Evolutionary conservation across 169 alveolate species (phyloP), one percentile per base, ranked within the genome.

Genomic region (Eimeria falciformis): DNA sequence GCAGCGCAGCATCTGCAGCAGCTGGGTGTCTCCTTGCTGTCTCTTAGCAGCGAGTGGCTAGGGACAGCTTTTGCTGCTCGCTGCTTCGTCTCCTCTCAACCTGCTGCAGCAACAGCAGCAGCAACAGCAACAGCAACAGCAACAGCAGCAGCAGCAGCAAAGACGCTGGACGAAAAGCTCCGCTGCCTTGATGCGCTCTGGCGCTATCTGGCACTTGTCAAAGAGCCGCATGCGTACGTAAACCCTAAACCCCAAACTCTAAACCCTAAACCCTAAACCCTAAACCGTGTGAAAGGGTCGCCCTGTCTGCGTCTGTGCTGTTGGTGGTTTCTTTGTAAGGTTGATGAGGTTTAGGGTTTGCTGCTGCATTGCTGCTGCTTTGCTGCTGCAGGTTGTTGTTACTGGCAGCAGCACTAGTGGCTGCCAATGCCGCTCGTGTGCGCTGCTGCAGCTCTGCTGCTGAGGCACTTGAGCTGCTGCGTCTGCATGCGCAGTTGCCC

Each of bases 1-100:
- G 14, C 45, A 45, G 65, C 55, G 84, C 65, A 18, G 84, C 84
- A 40, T 58, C 84, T 68, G 79, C 79, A 68, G 79, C 79, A 29
- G 79, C 84, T 11, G 65, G 43, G 18, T 4, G 33, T 75, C 84
- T 14, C 84, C 40, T 65, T 75, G 66, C 84, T 75, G 43, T n/a
- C 84, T n/a, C 79, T 68, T 18, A 23, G 37, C 37, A 12, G 83
- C 83, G 43, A 33, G 21, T 27, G 58, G 83, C 53, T 71, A 7
- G 83, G 83, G 5, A 71, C 83, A 25, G 83, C 56, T 9, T 71
- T 71, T 40, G 83, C 83, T 40, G 46, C 83, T 2, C 83, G 53
- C 58, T 33, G 62, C 53, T 71, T 71, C 58, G 3, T 25, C 45
- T 27, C 40, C 27, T 5, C 5, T 40, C 45, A 40, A 1, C 46